Evolutionary conservation across 345 rosid species (phyloP).

Genomic region (Citropsis articulata): DNA sequence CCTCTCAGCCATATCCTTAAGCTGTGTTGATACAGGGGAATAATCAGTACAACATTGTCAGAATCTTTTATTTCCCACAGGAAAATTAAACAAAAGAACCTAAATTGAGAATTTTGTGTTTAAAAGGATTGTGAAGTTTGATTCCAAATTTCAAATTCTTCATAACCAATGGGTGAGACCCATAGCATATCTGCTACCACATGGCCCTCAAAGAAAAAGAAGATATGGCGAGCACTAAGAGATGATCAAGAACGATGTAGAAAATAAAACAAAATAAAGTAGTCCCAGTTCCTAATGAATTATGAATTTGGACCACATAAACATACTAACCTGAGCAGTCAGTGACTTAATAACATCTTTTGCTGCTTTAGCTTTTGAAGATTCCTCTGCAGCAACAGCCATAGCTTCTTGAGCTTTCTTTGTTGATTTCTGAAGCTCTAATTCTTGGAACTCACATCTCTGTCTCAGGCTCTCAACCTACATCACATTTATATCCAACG

Average conservation of each 20-base stretch:
- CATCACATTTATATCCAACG: conserved; percentile 22
- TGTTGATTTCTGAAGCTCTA: conserved; percentile 73
- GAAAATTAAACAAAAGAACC: background rate
- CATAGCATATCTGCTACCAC: background rate
- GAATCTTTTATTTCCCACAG: background rate
- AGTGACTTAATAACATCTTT: conserved; percentile 95
- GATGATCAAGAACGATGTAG: background rate
- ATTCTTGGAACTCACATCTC: conserved; percentile 82
- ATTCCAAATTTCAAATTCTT: background rate
- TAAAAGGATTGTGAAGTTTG: background rate
- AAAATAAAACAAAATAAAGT: background rate
- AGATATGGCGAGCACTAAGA: background rate
- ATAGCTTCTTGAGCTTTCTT: conserved; percentile 83
- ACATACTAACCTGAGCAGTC: conserved; percentile 71
- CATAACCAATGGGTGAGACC: background rate
- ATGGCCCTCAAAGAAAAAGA: background rate
- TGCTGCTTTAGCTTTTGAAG: conserved; percentile 82
- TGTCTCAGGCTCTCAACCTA: conserved; percentile 77
- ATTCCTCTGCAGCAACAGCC: conserved; percentile 69
- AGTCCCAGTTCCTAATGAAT: background rate
- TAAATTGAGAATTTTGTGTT: background rate
- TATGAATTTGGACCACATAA: conserved; percentile 4
- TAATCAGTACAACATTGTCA: background rate
- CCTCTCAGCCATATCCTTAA: conserved; percentile 85
- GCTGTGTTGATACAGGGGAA: conserved; percentile 43